Percentiles rank a stretch among this genome's conserved stretches.
Evolutionary conservation across 2,329 filamentous ascomycete species (phyloP).

Genomic region (Pestalotiopsis sp.): DNA sequence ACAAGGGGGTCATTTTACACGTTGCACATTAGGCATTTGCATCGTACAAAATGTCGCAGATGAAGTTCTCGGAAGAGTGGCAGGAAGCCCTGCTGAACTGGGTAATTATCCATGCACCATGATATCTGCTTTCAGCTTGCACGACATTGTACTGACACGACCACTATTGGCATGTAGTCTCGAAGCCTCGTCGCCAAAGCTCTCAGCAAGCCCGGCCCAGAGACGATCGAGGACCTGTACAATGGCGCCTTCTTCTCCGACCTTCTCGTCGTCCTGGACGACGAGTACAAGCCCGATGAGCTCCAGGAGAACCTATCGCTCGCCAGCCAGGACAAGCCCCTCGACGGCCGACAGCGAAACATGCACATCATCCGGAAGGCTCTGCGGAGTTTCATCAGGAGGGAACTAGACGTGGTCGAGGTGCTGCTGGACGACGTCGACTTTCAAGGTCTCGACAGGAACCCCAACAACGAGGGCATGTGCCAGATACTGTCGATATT

Average conservation of each 20-base stretch:
- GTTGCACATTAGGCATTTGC: background rate
- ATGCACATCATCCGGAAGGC: slow-evolving; percentile 57
- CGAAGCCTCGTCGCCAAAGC: slow-evolving; percentile 28
- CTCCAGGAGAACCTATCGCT: slow-evolving; percentile 45
- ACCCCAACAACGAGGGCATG: slow-evolving; percentile 56
- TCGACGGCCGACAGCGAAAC: slow-evolving; percentile 45
- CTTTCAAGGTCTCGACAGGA: slow-evolving; percentile 59
- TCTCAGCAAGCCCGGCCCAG: slow-evolving; percentile 33
- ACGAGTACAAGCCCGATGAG: slow-evolving; percentile 55
- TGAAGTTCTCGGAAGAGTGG: slow-evolving; percentile 13
- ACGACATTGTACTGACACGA: slow-evolving; percentile 1
- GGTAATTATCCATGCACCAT: background rate
- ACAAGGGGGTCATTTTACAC: background rate
- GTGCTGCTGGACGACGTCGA: slow-evolving; percentile 55
- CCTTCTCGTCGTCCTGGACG: slow-evolving; percentile 59
- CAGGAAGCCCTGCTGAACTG: slow-evolving; percentile 17
- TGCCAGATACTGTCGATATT: slow-evolving; percentile 63
- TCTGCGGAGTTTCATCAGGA: slow-evolving; percentile 56
- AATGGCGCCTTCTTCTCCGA: slow-evolving; percentile 57
- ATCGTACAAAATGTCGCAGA: slow-evolving; percentile 11
- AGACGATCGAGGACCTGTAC: slow-evolving; percentile 51
- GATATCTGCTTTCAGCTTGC: background rate
- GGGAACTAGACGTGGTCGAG: slow-evolving; percentile 51
- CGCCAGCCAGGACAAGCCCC: slow-evolving; percentile 45
- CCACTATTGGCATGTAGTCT: slow-evolving; percentile 20